Base-by-base conservation (phyloP, 257 asterid species). In the Sherardia arvensis region DNA sequence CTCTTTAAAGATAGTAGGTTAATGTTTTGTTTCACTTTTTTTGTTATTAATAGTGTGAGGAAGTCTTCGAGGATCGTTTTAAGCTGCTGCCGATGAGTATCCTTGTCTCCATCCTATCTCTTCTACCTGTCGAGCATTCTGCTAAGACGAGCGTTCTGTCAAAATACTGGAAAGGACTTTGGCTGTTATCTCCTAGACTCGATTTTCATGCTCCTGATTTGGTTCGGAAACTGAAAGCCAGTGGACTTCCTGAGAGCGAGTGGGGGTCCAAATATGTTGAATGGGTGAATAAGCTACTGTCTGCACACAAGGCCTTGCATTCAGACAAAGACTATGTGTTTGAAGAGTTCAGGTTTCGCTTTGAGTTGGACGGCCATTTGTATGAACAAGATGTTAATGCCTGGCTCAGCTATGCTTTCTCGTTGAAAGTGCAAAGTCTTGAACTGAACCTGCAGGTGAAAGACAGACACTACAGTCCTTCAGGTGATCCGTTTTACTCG, bases 401-500 rank as follows among this genome's bases (percentile, higher is more conserved):
- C 25, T 55, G 60, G 60, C 60, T 55, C 26, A 15, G n/a, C n/a
- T 55, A 23, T 55, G 33, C 33, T 12, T 26, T 55, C 26, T 5
- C 33, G 8, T 25, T 5, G 33, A n/a, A 29, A 55, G 60, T 55
- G 33, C 60, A 3, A 9, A 11, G n/a, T 1, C 33, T 53, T 15
- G 29, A 53, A 53, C 8, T 53, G 59, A 23, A 53, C 4, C 11
- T 53, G 29, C 2, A 2, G 15, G n/a, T n/a, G n/a, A n/a, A n/a
- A n/a, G n/a, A n/a, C n/a, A 53, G 7, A 1, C 1, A 51, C 5
- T 4, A 11, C 28, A 3, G 7, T 8, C 4, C n/a, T 4, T 1
- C 18, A 1, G n/a, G n/a, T n/a, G n/a, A n/a, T n/a, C n/a, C n/a
- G n/a, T 1, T 1, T 7, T 0, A 5, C 1, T 7, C 10, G 8